Evolutionary conservation across 2,329 filamentous ascomycete species (phyloP), one percentile per base, ranked within the genome.

Genomic region (Zymoseptoria tritici): DNA sequence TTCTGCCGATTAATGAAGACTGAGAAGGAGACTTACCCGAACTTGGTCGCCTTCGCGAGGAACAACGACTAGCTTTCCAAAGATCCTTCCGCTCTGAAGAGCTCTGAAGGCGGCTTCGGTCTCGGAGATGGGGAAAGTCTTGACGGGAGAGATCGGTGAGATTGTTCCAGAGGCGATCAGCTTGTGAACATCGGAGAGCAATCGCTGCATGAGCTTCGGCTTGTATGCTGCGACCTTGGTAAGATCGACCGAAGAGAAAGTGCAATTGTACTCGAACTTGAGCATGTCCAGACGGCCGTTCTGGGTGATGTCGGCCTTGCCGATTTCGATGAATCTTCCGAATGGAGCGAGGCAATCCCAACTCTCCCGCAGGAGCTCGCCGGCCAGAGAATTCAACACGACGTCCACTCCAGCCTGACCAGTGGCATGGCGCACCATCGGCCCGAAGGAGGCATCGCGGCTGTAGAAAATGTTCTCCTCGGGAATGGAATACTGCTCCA

Each of bases 401-500:
- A 75, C 69, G 56, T 76, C 71, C 19, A 75, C 67, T 9, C 74
- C 74, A 6, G 50, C 53, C n/a, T 64, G 67, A n/a, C 63, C 58
- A 0, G 73, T 75, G 56, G 61, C 64, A 5, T 42, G 20, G n/a
- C 20, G 52, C 8, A 29, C 29, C 19, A 36, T 21, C 24, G 24
- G 54, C 1, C 57, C 66, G 55, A 76, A 76, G 9, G 61, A 61
- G 1, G 59, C 57, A 49, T 73, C 67, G 21, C 71, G 60, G 53
- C 62, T 68, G 60, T 60, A 64, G 60, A 75, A 72, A 56, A 76
- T 74, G 55, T 71, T 69, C 24, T 70, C 64, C 8, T 64, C 65
- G 1, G 66, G 61, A n/a, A 76, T 67, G 20, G 63, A 63, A 57
- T 66, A 71, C 9, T 60, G 49, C 3, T 68, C 57, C 57, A 66